Evolutionary conservation across 1,284 basidiomycete genomes (phyloP).

Genomic region (Heliocybe sulcata): DNA sequence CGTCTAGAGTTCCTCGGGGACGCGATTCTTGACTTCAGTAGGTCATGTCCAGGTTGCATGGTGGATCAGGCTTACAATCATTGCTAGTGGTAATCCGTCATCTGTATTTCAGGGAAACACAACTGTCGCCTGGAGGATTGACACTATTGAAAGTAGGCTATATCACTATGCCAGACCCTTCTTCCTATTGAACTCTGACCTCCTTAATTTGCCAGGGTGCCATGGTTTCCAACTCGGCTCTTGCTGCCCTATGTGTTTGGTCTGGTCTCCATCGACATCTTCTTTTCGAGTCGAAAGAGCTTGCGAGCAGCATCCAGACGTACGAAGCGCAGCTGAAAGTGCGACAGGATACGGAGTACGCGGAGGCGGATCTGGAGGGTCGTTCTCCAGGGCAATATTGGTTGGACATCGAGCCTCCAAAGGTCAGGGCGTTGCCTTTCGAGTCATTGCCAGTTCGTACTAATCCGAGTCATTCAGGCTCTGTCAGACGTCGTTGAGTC

Average conservation of each 20-base stretch:
- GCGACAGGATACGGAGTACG: conserved; percentile 42
- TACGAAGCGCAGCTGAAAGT: conserved; percentile 46
- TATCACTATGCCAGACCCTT: too few relatives aligned
- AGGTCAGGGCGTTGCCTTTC: conserved; percentile 34
- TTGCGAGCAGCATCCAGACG: conserved; percentile 40
- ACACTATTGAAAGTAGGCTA: conserved; percentile 63
- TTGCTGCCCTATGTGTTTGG: conserved; percentile 67
- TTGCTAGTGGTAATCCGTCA: conserved; percentile 63
- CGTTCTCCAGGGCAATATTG: conserved; percentile 63
- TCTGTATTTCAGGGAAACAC: conserved; percentile 54
- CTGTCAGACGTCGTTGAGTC: conserved; percentile 76
- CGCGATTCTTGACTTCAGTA: conserved; percentile 74
- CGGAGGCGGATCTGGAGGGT: conserved; percentile 35
- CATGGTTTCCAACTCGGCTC: conserved; percentile 73
- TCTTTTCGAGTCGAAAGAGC: conserved; percentile 43
- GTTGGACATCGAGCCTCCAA: conserved; percentile 67
- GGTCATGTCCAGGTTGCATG: conserved; percentile 18
- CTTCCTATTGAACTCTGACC: not conserved
- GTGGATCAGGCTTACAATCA: conserved; percentile 4
- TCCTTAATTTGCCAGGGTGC: conserved; percentile 41
- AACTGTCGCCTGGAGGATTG: conserved; percentile 62
- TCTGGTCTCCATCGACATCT: conserved; percentile 59
- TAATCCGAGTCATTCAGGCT: conserved; percentile 31
- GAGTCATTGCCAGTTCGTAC: conserved; percentile 1
- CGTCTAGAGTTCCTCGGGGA: conserved; percentile 79